Conservation (phyloP, 768 basidiomycete genomes). For the Tylopilus subfusipes region DNA sequence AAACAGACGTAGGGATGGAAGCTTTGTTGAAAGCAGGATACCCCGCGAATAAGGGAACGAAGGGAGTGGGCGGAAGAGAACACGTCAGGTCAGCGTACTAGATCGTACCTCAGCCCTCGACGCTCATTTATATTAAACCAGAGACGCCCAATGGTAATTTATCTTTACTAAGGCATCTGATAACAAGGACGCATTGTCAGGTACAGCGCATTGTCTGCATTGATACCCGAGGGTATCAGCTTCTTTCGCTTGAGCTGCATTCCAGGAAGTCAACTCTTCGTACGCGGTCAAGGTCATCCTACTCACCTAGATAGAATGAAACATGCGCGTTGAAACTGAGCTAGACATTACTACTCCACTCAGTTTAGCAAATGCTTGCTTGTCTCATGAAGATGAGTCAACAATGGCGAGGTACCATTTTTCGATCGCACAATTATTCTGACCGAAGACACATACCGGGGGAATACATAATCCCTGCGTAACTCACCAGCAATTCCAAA, state of each 20-base stretch:
- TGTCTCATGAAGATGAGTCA: not conserved
- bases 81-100: not conserved
- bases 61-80: not conserved
- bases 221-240: not conserved
- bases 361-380: not conserved
- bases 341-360: not conserved
- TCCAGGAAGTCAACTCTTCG: not conserved
- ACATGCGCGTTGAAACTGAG: not conserved
- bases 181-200: not conserved
- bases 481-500: not conserved
- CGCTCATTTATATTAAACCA: not conserved
- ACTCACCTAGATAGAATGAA: not conserved
- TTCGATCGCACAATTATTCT: not conserved
- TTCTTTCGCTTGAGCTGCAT: conserved; percentile 3
- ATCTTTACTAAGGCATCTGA: not conserved
- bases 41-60: no score
- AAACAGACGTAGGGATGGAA: no score
- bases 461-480: no score
- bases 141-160: not conserved
- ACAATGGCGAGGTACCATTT: not conserved
- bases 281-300: not conserved
- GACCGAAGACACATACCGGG: not conserved
- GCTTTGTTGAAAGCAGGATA: not conserved
- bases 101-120: no score
- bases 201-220: not conserved